Percentiles rank a stretch among this genome's conserved stretches.
These are phyloP conservation scores for Trichoderma guizhouense DNA, from an alignment of 2,329 filamentous ascomycete genomes.

Conservation along the genomic window DNA sequence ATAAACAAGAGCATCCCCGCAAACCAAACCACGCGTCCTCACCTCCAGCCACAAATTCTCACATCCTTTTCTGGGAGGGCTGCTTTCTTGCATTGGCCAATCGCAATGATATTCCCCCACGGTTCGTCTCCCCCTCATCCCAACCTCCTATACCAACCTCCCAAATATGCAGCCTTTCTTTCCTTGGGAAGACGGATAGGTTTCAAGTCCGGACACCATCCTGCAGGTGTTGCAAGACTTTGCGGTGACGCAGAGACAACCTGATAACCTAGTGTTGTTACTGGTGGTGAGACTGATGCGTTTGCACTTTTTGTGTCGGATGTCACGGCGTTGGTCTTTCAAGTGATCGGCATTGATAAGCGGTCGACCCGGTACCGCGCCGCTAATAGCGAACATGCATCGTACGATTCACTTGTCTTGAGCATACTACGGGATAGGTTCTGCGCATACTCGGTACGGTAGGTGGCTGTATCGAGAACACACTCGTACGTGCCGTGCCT, in stretches of 20 bases:
- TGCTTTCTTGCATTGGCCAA: conserved; percentile 17
- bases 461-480: background rate
- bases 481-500: background rate
- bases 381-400: background rate
- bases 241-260: background rate
- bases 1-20: background rate
- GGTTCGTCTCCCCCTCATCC: conserved; percentile 7
- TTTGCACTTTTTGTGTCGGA: background rate
- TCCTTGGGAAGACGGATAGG: background rate
- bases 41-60: background rate
- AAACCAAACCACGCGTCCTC: conserved; percentile 9
- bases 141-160: conserved; percentile 18
- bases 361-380: conserved; percentile 1
- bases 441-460: background rate
- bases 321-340: conserved; percentile 1
- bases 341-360: conserved; percentile 9
- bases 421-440: background rate
- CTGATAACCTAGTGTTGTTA: background rate
- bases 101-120: conserved; percentile 1
- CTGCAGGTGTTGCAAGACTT: background rate
- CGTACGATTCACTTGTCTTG: conserved; percentile 2
- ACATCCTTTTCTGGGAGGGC: background rate
- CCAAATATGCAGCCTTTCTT: conserved; percentile 8
- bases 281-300: background rate
- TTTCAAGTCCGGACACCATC: background rate